These are phyloP conservation scores for Podaxis sp. DNA, from an alignment of 768 basidiomycete species.

Conservation along the genomic window DNA sequence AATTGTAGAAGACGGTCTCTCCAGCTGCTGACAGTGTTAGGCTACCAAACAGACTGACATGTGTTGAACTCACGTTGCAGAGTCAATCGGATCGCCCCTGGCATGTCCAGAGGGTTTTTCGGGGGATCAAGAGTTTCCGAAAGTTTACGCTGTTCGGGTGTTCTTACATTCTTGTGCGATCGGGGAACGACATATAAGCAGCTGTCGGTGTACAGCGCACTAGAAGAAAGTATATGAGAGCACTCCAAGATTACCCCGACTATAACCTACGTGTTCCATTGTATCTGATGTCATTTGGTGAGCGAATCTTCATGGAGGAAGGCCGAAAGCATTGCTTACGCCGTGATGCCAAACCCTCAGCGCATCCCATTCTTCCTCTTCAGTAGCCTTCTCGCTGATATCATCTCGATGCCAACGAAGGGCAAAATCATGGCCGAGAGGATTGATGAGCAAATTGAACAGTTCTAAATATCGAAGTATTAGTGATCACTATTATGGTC, in stretches of 20 bases:
- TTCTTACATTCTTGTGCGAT: slow-evolving; percentile 59
- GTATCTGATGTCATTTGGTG: slow-evolving; percentile 42
- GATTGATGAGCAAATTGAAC: slow-evolving; percentile 77
- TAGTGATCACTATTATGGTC: background rate
- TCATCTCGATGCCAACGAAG: slow-evolving; percentile 83
- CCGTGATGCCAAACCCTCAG: slow-evolving; percentile 64
- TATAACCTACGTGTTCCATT: slow-evolving; percentile 74
- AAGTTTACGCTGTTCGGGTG: slow-evolving; percentile 52
- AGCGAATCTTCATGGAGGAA: background rate
- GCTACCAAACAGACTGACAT: background rate
- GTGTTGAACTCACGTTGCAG: slow-evolving; percentile 46
- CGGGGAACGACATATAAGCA: slow-evolving; percentile 73
- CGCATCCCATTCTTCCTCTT: slow-evolving; percentile 58
- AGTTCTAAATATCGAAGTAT: slow-evolving; percentile 43
- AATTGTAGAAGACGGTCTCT: slow-evolving; percentile 79
- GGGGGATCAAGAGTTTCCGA: slow-evolving; percentile 54
- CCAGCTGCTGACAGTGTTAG: slow-evolving; percentile 44
- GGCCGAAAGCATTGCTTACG: slow-evolving; percentile 34
- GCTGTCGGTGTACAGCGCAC: slow-evolving; percentile 64
- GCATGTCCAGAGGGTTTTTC: slow-evolving; percentile 63
- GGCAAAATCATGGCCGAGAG: slow-evolving; percentile 60
- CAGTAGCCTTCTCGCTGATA: slow-evolving; percentile 52
- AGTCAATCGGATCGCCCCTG: slow-evolving; percentile 53
- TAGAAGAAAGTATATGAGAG: slow-evolving; percentile 23
- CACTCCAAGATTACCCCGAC: background rate